Conservation (phyloP, 352 stramenopile genomes). For the Phytophthora tentaculata region DNA sequence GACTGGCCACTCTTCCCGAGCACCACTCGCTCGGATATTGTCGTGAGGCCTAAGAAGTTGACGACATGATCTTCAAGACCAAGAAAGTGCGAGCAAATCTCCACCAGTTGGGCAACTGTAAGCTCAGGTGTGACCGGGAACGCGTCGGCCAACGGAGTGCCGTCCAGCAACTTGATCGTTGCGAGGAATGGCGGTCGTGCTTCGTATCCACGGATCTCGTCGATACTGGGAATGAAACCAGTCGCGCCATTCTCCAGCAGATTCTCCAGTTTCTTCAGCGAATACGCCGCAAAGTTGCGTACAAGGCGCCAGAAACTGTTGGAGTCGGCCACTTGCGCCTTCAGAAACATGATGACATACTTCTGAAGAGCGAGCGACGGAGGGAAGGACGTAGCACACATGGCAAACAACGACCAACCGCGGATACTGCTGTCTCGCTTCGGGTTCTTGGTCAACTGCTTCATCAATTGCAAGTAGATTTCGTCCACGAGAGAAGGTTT, state of each 20-base stretch:
- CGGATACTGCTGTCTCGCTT: slow-evolving; percentile 91
- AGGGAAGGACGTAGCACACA: slow-evolving; percentile 93
- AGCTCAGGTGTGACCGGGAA: slow-evolving; percentile 94
- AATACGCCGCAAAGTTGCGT: slow-evolving; percentile 92
- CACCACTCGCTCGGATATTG: slow-evolving; percentile 56
- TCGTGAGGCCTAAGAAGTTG: slow-evolving; percentile 73
- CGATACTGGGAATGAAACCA: slow-evolving; percentile 94
- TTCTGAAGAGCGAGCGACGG: slow-evolving; percentile 88
- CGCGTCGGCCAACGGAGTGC: slow-evolving; percentile 88
- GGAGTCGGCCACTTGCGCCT: slow-evolving; percentile 73
- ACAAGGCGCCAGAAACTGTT: slow-evolving; percentile 83
- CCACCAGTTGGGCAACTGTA: slow-evolving; percentile 89
- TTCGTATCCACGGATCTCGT: slow-evolving; percentile 94
- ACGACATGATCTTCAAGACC: slow-evolving; percentile 89
- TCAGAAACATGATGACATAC: slow-evolving; percentile 92
- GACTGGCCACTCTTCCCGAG: slow-evolving; percentile 31
- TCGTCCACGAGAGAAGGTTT: slow-evolving; percentile 91
- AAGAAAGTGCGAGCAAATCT: slow-evolving; percentile 93
- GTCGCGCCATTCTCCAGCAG: slow-evolving; percentile 86
- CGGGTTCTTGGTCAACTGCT: slow-evolving; percentile 93
- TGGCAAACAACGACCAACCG: slow-evolving; percentile 94
- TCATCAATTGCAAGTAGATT: slow-evolving; percentile 94
- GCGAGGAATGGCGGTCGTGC: slow-evolving; percentile 92
- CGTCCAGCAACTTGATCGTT: slow-evolving; percentile 94
- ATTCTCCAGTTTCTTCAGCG: slow-evolving; percentile 92